These are phyloP conservation scores for Rugonectria rugulosa DNA, from an alignment of 2,329 filamentous ascomycete genomes.

Conservation along the genomic window DNA sequence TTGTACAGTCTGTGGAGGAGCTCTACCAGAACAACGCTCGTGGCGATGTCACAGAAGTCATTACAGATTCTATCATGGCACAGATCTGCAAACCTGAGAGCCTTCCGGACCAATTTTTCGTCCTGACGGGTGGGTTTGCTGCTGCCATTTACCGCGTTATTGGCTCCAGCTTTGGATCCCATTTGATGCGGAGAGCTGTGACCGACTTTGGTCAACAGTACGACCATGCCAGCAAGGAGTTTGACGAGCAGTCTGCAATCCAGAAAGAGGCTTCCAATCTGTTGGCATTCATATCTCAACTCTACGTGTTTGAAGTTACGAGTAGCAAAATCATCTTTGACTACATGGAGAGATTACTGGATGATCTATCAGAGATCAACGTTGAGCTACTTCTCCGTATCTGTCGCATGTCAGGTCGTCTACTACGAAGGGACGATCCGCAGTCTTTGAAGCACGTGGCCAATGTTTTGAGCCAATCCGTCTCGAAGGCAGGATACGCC, in stretches of 20 bases:
- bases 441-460: slow-evolving; percentile 90
- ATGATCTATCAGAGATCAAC: slow-evolving; percentile 80
- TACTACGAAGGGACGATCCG: slow-evolving; percentile 88
- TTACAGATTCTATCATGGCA: slow-evolving; percentile 80
- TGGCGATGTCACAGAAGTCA: slow-evolving; percentile 83
- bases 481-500: slow-evolving; percentile 70
- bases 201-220: slow-evolving; percentile 76
- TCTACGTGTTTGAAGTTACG: slow-evolving; percentile 93
- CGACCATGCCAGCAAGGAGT: slow-evolving; percentile 49
- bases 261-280: slow-evolving; percentile 68
- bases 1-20: slow-evolving; percentile 81
- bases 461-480: slow-evolving; percentile 75
- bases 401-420: slow-evolving; percentile 80
- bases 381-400: slow-evolving; percentile 88
- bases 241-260: slow-evolving; percentile 49
- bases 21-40: slow-evolving; percentile 85
- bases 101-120: slow-evolving; percentile 87
- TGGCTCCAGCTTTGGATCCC: slow-evolving; percentile 88
- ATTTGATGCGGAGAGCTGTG: slow-evolving; percentile 81
- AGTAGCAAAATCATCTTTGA: slow-evolving; percentile 87
- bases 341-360: slow-evolving; percentile 81
- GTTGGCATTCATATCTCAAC: slow-evolving; percentile 80
- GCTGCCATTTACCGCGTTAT: slow-evolving; percentile 87
- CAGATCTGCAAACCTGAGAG: slow-evolving; percentile 80
- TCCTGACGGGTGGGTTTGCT: slow-evolving; percentile 89